Conservation (phyloP, 495 filamentous ascomycete genomes). For the Trichocladium uniseriatum region DNA sequence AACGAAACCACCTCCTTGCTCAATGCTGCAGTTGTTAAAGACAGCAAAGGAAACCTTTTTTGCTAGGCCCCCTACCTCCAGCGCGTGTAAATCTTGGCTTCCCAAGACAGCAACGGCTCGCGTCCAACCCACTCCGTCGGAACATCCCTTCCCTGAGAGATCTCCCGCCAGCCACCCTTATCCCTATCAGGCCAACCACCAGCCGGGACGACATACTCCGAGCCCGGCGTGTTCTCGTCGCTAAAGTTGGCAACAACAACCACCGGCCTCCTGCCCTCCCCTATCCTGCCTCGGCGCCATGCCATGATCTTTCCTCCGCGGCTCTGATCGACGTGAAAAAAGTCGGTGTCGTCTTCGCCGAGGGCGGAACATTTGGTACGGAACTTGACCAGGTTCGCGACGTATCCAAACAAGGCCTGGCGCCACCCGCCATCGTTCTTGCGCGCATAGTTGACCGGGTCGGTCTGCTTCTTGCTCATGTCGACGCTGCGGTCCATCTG, state of each 20-base stretch:
- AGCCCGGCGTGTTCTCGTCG: constrained; percentile 22
- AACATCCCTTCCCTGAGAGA: constrained; percentile 20
- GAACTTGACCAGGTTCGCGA: too few species aligned
- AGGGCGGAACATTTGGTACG: too few species aligned
- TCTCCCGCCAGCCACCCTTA: constrained; percentile 19
- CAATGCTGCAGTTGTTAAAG: neutral
- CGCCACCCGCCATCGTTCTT: constrained; percentile 23
- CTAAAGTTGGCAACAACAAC: constrained; percentile 26
- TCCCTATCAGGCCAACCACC: constrained; percentile 22
- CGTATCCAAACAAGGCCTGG: constrained; percentile 20
- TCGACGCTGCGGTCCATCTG: constrained; percentile 21
- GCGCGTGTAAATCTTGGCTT: constrained; percentile 26
- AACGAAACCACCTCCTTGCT: neutral
- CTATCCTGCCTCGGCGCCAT: constrained; percentile 14
- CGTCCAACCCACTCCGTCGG: constrained; percentile 23
- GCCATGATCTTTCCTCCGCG: constrained; percentile 24
- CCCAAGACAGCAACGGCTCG: constrained; percentile 25
- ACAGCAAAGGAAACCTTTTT: neutral
- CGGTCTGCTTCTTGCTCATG: constrained; percentile 22
- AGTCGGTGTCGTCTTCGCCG: constrained; percentile 22
- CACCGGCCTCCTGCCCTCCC: constrained; percentile 10
- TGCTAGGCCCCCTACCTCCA: constrained; percentile 10
- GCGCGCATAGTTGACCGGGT: constrained; percentile 26
- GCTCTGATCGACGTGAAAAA: constrained; percentile 22
- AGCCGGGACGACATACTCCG: constrained; percentile 16